phyloP scores from a whole-genome alignment of 768 basidiomycete genomes.

The Leccinum pellstonianum region DNA sequence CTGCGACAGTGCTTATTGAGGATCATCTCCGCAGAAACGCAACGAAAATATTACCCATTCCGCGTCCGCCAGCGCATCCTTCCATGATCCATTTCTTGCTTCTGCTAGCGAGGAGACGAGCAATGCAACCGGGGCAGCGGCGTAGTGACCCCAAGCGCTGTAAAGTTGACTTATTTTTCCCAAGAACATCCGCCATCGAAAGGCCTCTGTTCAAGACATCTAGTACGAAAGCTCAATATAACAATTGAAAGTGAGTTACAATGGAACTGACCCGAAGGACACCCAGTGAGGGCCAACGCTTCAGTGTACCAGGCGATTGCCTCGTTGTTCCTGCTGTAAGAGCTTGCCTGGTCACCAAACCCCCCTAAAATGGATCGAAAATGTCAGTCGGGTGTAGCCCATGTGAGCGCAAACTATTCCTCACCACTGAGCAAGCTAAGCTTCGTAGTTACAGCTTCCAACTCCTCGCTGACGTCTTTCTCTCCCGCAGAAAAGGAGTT shows the following conservation, averaged over 20 bases:
- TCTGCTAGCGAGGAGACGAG: constrained; percentile 8
- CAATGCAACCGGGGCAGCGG: constrained; percentile 1
- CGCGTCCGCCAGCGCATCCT: constrained; percentile 7
- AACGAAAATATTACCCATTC: constrained; percentile 1
- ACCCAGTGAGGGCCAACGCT: constrained; percentile 6
- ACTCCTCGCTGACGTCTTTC: constrained; percentile 7
- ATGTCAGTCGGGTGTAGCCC: neutral
- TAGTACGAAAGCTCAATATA: neutral
- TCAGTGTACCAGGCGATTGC: constrained; percentile 17
- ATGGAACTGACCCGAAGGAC: constrained; percentile 3
- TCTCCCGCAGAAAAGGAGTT: neutral
- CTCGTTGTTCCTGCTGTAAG: neutral
- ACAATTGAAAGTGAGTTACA: neutral
- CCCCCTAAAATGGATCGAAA: constrained; percentile 2
- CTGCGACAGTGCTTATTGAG: neutral
- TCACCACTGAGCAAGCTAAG: constrained; percentile 17
- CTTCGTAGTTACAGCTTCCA: neutral
- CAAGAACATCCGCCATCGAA: neutral
- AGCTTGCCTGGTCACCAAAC: constrained; percentile 13
- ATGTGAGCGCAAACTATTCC: neutral
- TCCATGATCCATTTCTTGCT: neutral
- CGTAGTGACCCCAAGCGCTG: neutral
- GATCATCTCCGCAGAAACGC: neutral
- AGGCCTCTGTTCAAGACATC: neutral
- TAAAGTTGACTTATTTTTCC: neutral